Base-by-base conservation (phyloP, 2,329 filamentous ascomycete genomes). In the Clonostachys sp. region DNA sequence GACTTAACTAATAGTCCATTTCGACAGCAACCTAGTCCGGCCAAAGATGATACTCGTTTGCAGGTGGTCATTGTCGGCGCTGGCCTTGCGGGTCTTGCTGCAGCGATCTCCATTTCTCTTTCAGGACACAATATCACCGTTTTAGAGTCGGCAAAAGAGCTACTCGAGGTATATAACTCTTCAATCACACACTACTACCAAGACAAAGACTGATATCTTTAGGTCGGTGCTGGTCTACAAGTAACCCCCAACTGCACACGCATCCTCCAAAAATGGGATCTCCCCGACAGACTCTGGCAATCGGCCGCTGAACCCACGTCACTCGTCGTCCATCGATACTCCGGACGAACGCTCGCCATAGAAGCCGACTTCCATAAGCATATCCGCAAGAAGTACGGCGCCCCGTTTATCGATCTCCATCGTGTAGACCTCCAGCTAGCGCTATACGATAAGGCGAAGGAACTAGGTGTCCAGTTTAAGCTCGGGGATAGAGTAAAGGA, bases 331-430 rank as follows among this genome's bases (percentile, higher is more conserved):
- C 72, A 75, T 48, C 67, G 77, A 18, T 85, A 80, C 57, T 67
- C 72, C 6, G 74, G 77, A 13, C 49, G 61, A 60, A 63, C 74
- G 0, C 61, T 83, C 2, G 75, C 75, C 0, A 61, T 72, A 12
- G 76, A 83, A 34, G 61, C 70, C 2, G 54, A 68, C n/a, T 84
- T 82, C 49, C 61, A 77, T 49, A 58, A 66, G 18, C 75, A 77
- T 18, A 80, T 82, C 48, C 69, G 72, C 7, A 57, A 60, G 4
- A 77, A 75, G 50, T 85, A 85, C 53, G 65, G 65, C 12, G 74
- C 78, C 1, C 81, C 81, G 0, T 84, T 83, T 53, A 63, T 75
- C 38, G 77, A 82, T 45, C 59, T 83, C n/a, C 82, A 86, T 58
- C 75, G 83, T 3, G 79, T 79, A 3, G 82, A 86, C 55, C 62